These are phyloP conservation scores for Inga laurina DNA, from an alignment of 306 rosid genomes.

Conservation along the genomic window DNA sequence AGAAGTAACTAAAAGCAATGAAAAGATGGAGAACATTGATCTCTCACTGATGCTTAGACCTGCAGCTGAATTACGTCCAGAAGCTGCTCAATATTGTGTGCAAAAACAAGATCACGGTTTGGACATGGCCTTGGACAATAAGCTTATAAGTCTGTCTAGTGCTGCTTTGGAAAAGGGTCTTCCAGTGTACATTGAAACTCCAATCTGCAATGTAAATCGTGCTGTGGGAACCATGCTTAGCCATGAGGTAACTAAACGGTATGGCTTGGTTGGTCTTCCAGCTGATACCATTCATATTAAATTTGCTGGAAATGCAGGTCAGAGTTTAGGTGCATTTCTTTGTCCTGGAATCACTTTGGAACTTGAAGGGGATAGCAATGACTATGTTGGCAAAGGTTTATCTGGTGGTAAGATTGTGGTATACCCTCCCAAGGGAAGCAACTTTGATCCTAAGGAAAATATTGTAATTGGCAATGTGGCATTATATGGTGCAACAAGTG, in stretches of 20 bases:
- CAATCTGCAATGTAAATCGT: slow-evolving; percentile 76
- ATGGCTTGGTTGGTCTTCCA: slow-evolving; percentile 87
- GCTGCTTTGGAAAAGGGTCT: slow-evolving; percentile 88
- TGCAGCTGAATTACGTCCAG: slow-evolving; percentile 94
- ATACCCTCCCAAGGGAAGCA: slow-evolving; percentile 85
- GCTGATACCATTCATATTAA: slow-evolving; percentile 83
- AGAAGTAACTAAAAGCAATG: slow-evolving; percentile 73
- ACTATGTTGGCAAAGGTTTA: slow-evolving; percentile 95
- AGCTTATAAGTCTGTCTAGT: slow-evolving; percentile 65
- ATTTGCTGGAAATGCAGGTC: slow-evolving; percentile 93
- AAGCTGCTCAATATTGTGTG: slow-evolving; percentile 89
- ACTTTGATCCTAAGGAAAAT: slow-evolving; percentile 88
- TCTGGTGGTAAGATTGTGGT: slow-evolving; percentile 95
- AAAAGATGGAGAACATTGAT: slow-evolving; percentile 87
- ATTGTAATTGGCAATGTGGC: slow-evolving; percentile 97
- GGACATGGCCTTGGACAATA: slow-evolving; percentile 92
- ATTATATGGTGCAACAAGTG: slow-evolving; percentile 88
- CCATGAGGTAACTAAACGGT: slow-evolving; percentile 91
- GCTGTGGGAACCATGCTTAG: slow-evolving; percentile 99
- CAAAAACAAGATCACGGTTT: slow-evolving; percentile 93
- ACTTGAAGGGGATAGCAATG: slow-evolving; percentile 98
- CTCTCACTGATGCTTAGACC: slow-evolving; percentile 88
- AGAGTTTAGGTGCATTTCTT: slow-evolving; percentile 99
- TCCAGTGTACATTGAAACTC: slow-evolving; percentile 85
- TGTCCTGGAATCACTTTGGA: slow-evolving; percentile 92